Base-by-base conservation (phyloP, 2,329 filamentous ascomycete genomes). In the Beauveria sp. region DNA sequence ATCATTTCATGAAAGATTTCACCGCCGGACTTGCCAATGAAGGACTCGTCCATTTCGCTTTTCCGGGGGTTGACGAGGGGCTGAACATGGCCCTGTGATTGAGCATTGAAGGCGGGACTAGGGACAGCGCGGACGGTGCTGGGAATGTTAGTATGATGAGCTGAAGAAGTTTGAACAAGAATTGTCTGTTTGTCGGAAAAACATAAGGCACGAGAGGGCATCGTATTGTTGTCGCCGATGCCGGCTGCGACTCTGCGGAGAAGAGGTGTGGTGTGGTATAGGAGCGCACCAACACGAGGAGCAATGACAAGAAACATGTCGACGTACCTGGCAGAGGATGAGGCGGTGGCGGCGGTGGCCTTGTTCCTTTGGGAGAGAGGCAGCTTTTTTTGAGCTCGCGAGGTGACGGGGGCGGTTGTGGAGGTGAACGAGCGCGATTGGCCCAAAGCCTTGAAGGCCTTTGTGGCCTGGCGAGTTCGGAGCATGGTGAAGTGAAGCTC, bases 1-100 rank as follows among this genome's bases (percentile, higher is more conserved):
- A 99, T 97, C 93, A 98, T 98, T 79, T 98, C 93, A 76, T 98
- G 93, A 77, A 98, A 96, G 69, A 98, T 97, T 76, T 97, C 88
- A 72, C 95, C 95, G 72, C 95, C 93, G 55, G 87, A 96, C 83
- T 93, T 93, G 66, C 93, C 93, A 71, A 98, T 91, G 67, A 87
- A 91, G 88, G 89, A 92, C 74, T 93, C 89, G 74, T 93, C 89
- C 81, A 92, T 87, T 65, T 88, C 85, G 62, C 80, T 80, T 63
- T 79, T 75, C 70, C 80, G 78, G 60, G 79, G 77, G 72, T 84
- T 83, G 69, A 86, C 83, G 64, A 91, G 80, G 64, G 88, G 87
- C 67, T 90, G 87, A 64, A 90, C 84, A 83, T 90, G 85, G 71
- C 79, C 80, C 62, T 77, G 74, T 69, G 72, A 70, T 56, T 74